Conservation (phyloP, 768 basidiomycete species). For the Hirschioporus abietinus region DNA sequence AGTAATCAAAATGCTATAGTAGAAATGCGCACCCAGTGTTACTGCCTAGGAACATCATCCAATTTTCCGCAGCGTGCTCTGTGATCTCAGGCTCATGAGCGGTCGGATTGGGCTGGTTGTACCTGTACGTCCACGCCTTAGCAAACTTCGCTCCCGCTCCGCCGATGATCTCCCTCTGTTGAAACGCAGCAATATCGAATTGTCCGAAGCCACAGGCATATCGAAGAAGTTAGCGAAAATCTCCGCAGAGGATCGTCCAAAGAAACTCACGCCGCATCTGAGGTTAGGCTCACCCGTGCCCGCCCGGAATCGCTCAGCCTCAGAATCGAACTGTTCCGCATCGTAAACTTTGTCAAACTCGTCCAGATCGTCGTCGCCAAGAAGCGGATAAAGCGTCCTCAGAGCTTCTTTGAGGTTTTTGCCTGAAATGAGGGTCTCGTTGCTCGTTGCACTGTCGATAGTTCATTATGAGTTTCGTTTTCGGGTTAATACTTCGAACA, state of each 20-base stretch:
- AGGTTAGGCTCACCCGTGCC: constrained; percentile 45
- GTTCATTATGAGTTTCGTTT: background rate
- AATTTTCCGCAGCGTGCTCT: constrained; percentile 55
- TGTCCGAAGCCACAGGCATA: background rate
- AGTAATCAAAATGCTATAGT: background rate
- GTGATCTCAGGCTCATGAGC: constrained; percentile 24
- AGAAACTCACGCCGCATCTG: constrained; percentile 47
- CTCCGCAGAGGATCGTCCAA: background rate
- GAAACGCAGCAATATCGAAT: too few relatives aligned
- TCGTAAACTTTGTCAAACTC: constrained; percentile 39
- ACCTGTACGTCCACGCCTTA: constrained; percentile 49
- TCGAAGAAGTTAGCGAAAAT: background rate
- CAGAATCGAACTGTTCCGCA: constrained; percentile 35
- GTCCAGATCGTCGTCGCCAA: constrained; percentile 34
- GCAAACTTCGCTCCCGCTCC: constrained; percentile 31
- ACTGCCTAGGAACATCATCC: constrained; percentile 62
- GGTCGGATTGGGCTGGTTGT: constrained; percentile 51
- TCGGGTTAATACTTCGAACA: background rate
- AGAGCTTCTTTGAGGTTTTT: constrained; percentile 33
- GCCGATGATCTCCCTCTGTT: constrained; percentile 44
- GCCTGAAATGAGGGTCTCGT: constrained; percentile 46
- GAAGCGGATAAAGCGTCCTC: constrained; percentile 37
- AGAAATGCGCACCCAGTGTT: constrained; percentile 49
- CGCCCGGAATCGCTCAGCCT: constrained; percentile 36
- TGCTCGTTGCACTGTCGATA: constrained; percentile 45